Evolutionary conservation across 768 basidiomycete species (phyloP).

Genomic region (Gyrodon lividus): DNA sequence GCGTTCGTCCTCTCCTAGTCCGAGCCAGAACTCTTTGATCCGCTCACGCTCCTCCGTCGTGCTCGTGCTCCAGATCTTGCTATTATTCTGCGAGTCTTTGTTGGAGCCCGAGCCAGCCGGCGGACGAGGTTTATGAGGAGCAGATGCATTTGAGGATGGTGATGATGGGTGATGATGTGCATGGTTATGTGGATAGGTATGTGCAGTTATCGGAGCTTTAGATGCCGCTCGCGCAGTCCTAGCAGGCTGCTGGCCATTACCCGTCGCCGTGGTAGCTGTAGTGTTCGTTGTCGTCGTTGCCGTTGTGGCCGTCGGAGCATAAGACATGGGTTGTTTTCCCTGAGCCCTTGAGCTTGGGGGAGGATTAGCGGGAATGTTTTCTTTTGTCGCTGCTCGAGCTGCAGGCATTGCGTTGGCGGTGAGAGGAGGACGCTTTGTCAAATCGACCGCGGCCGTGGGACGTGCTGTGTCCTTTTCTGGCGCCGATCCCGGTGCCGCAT

Average conservation of each 20-base stretch:
- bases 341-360: slow-evolving; percentile 81
- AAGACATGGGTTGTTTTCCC: slow-evolving; percentile 92
- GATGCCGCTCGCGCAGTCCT: slow-evolving; percentile 50
- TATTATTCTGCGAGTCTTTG: slow-evolving; percentile 43
- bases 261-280: slow-evolving; percentile 30
- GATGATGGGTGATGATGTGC: slow-evolving; percentile 54
- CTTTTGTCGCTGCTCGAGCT: slow-evolving; percentile 38
- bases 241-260: slow-evolving; percentile 32
- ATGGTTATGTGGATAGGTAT: slow-evolving; percentile 50
- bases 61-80: slow-evolving; percentile 94
- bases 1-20: slow-evolving; percentile 87
- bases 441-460: slow-evolving; percentile 34
- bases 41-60: slow-evolving; percentile 91
- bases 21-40: slow-evolving; percentile 98
- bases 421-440: slow-evolving; percentile 41
- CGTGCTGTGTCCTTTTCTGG: slow-evolving; percentile 33
- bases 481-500: slow-evolving; percentile 32
- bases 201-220: slow-evolving; percentile 55
- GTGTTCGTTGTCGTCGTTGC: slow-evolving; percentile 31
- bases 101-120: slow-evolving; percentile 25
- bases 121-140: slow-evolving; percentile 31
- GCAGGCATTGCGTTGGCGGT: slow-evolving; percentile 44
- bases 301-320: slow-evolving; percentile 32
- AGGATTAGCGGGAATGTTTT: slow-evolving; percentile 37
- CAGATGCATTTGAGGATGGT: slow-evolving; percentile 35